Base-by-base conservation (phyloP, 2,329 filamentous ascomycete species). In the Stachybotrys echinatus region DNA sequence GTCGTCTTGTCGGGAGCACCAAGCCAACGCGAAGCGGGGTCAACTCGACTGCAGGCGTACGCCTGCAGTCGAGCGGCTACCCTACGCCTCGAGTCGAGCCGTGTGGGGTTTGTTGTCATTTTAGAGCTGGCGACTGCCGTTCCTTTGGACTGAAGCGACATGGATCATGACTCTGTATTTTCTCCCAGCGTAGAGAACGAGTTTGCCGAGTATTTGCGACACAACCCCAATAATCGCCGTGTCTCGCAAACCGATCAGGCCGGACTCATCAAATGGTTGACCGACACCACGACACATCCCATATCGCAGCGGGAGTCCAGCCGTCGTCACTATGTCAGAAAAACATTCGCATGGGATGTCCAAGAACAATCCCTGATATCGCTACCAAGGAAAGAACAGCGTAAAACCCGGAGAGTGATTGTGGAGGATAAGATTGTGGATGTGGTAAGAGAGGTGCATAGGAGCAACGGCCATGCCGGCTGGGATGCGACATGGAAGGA, bases 401-500 rank as follows among this genome's bases (percentile, higher is more conserved):
- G 23, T 5, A 40, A 19, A 6, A 23, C 42, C 7, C 46, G 52
- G 17, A 12, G 37, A 21, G 51, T 53, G 18, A n/a, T 53, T 18
- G 49, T 48, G 10, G 51, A 50, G n/a, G 53, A 50, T 14, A 38
- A 42, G 31, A 55, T 53, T 17, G 18, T 53, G n/a, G 20, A 45
- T 14, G 37, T 45, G 23, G 49, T 55, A 40, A 52, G 48, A 42
- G 6, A 20, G 1, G 49, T 53, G 6, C 53, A 53, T 45, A 43
- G 40, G n/a, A 17, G 8, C 7, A 51, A 50, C 31, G 47, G 42
- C 23, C 53, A 55, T 31, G 47, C 47, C 12, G 53, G 53, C 18
- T 55, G 53, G 53, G 53, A 55, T 50, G 51, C 51, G 12, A 53
- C 53, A 4, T 55, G 53, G 53, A 43, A 46, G 8, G 42, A 48